Evolutionary conservation across 2,329 filamentous ascomycete genomes (phyloP).

Genomic region (Aspergillus sclerotialis): DNA sequence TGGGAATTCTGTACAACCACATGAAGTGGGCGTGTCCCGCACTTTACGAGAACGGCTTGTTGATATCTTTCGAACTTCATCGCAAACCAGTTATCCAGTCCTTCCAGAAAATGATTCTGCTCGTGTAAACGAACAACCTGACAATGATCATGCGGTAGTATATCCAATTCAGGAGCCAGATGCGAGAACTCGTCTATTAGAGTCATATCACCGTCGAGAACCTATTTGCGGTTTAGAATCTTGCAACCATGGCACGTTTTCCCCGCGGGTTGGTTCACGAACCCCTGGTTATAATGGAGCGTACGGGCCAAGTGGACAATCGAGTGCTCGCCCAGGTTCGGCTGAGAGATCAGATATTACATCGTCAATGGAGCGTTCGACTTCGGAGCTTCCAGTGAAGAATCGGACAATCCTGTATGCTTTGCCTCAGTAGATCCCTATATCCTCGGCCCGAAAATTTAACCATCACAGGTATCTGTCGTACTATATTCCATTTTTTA

Average conservation of each 20-base stretch:
- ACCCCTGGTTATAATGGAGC: conserved; percentile 25
- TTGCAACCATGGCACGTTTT: conserved; percentile 72
- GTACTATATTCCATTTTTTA: conserved; percentile 88
- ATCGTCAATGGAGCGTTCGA: conserved; percentile 65
- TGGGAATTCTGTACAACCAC: conserved; percentile 11
- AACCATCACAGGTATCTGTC: conserved; percentile 62
- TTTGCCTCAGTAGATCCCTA: conserved; percentile 57
- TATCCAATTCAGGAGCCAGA: conserved; percentile 16
- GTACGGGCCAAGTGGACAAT: conserved; percentile 20
- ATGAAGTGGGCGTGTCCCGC: conserved; percentile 16
- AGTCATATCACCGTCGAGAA: conserved; percentile 30
- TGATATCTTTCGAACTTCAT: conserved; percentile 21
- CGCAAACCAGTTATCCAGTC: conserved; percentile 8
- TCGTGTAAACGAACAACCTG: conserved; percentile 5
- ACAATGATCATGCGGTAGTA: conserved; percentile 3
- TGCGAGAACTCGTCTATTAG: conserved; percentile 30
- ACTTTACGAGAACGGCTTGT: conserved; percentile 25
- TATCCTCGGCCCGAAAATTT: conserved; percentile 35
- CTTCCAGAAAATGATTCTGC: conserved; percentile 5
- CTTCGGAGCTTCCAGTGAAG: conserved; percentile 65
- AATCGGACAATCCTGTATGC: conserved; percentile 67
- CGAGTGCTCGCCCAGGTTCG: conserved; percentile 30
- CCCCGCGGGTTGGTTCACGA: conserved; percentile 54
- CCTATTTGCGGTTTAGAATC: conserved; percentile 33
- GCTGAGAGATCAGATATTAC: conserved; percentile 54